Base-by-base conservation (phyloP, 2,329 filamentous ascomycete species). In the Gremmenia infestans region DNA sequence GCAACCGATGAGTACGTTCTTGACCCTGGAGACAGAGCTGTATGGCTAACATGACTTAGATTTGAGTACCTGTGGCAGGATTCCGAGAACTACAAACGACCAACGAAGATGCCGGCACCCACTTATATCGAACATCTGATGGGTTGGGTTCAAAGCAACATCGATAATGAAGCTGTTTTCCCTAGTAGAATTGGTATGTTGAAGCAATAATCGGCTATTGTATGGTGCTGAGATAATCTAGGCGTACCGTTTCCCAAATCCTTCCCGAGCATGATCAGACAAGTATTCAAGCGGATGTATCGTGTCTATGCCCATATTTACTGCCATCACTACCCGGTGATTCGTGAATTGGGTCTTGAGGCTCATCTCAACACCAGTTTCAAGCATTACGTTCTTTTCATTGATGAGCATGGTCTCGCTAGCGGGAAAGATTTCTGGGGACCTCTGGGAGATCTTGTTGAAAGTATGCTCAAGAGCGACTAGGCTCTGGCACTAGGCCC, bases 11-110 rank as follows among this genome's bases (percentile, higher is more conserved):
- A 99, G 88, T 94, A 81, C 62, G 83, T 63, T 19, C 7, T 12
- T 17, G 19, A 12, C 12, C 14, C 22, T 12, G 42, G 15, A 19
- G 42, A 23, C 11, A 23, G 11, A 15, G 11, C 11, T 19, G n/a
- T 45, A 23, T 45, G 43, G 12, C 47, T 59, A 7, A 49, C 52
- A 23, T 48, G n/a, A 53, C 54, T 1, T 58, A 93, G 89, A 69
- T 99, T 97, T 73, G 94, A 99, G 74, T 99, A 99, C 74, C 86
- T 99, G 63, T 99, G 94, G 94, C 94, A 99, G 76, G 93, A 99
- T 74, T 89, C 81, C 59, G 91, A 96, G 68, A 88, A 90, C 71
- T 99, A 87, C 80, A 96, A 96, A 75, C 87, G 91, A 58, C 94
- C 94, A 19, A 99, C 95, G 60, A 97, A 97, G 78, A 97, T 99